Base-by-base conservation (phyloP, 2,329 filamentous ascomycete species). In the Aspergillus pseudoglaucus region DNA sequence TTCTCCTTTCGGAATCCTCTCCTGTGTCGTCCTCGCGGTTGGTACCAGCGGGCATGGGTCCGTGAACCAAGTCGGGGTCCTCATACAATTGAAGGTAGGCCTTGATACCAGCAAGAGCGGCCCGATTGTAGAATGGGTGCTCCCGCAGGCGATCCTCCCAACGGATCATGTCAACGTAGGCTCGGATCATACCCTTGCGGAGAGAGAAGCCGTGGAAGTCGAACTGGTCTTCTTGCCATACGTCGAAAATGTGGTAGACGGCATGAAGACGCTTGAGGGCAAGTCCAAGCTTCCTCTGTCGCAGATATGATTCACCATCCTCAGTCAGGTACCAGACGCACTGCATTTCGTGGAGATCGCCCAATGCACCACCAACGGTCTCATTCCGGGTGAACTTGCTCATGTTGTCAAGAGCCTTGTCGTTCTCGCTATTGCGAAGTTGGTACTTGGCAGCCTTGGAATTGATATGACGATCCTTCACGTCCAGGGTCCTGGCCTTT, bases 171-270 rank as follows among this genome's bases (percentile, higher is more conserved):
- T 96, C 90, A 37, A 98, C 76, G 64, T 98, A 98, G 1, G 93
- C 88, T 48, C 91, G 80, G 51, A 97, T 88, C 76, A 95, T 91
- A 12, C 94, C 94, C 70, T 97, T 98, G 17, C 93, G 80, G n/a
- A 98, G 75, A 17, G 90, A 96, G 70, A 98, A 98, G 66, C 83
- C 89, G 76, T 98, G 94, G 75, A 98, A 98, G 67, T 98, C 93
- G 61, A 97, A 96, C 63, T 98, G 93, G 60, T 98, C 93, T 66
- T 98, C 94, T 64, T 95, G 87, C 93, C 93, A 98, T 17, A 89
- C 83, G 56, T 97, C 91, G 61, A 98, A 98, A 56, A 98, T 94
- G 69, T 88, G 89, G 66, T 85, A 85, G 48, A 98, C 81, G 18
- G 88, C 78, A 55, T 90, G 88, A 69, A 96, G 91, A 44, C 94